Base-by-base conservation (phyloP, 1,139 yeast genomes). In the Blastobotrys illinoisensis region DNA sequence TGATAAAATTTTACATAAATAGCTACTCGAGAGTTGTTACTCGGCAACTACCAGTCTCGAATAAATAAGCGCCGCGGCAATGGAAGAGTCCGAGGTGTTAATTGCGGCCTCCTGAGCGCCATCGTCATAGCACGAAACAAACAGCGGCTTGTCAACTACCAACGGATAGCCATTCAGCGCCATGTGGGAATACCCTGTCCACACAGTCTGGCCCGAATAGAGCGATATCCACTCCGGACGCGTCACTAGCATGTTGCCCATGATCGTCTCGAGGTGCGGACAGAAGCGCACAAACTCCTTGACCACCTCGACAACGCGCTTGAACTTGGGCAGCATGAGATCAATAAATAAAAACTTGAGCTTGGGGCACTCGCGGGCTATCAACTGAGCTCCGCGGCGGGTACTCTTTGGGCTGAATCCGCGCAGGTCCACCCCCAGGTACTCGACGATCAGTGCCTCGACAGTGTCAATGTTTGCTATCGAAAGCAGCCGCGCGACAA, bases 241-340 rank as follows among this genome's bases (percentile, higher is more conserved):
- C 5, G 40, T n/a, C 7, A 13, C 40, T 32, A 32, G 16, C 16
- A 32, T 32, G 40, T 32, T 32, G 40, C 40, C 40, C 40, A 32
- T 32, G 3, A 32, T n/a, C 6, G 40, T 32, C 14, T 45, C 28
- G 44, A 52, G 40, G n/a, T n/a, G 20, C 2, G 51, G 51, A 18
- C 54, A 52, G 40, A 48, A 52, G 14, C 21, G 20, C 14, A 45
- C 26, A 24, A 45, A 48, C 46, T 52, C 54, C 18, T 26, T 14
- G 20, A 52, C 20, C 20, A 48, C 51, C 21, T 48, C 46, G 6
- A 48, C 28, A 6, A 52, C 51, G 5, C 54, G 48, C 46, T 48
- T 20, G 14, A 44, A 16, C 46, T 52, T 52, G 28, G 51, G 54
- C 14, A 52, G 46, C 49, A 52, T 46, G 49, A 52, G 24, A 20